Conservation (phyloP, 352 stramenopile species). For the Phytophthora melonis region DNA sequence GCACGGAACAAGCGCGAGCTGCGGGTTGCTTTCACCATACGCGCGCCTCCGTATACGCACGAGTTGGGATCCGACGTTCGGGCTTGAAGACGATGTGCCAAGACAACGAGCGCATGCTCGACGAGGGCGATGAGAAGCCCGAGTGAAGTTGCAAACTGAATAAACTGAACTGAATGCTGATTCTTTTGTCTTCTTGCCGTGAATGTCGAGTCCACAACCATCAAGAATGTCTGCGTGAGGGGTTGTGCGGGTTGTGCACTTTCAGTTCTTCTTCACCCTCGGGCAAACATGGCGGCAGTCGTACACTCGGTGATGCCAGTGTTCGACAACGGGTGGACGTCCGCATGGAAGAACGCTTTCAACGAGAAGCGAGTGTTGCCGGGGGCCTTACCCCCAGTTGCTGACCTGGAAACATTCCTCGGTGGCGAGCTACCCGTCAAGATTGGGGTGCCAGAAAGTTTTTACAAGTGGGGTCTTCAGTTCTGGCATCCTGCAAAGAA, state of each 20-base stretch:
- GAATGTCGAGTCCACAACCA: too few species aligned
- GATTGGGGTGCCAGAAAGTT: neutral
- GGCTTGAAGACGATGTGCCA: slow-evolving; percentile 26
- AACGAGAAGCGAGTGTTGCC: neutral
- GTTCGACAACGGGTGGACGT: neutral
- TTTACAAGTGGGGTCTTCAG: neutral
- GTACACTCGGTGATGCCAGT: neutral
- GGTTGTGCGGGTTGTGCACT: too few species aligned
- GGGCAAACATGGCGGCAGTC: neutral
- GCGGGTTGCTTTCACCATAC: slow-evolving; percentile 14
- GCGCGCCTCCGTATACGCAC: slow-evolving; percentile 32
- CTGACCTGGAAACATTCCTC: neutral
- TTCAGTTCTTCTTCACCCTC: too few species aligned
- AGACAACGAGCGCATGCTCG: slow-evolving; percentile 20
- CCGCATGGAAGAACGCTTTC: neutral
- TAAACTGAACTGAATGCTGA: slow-evolving; percentile 44
- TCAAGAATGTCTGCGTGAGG: too few species aligned
- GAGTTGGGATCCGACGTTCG: slow-evolving; percentile 7
- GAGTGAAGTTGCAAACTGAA: slow-evolving; percentile 34
- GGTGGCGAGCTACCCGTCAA: neutral
- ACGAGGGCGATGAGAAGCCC: slow-evolving; percentile 37
- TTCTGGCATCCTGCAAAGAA: neutral
- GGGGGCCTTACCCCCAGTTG: neutral
- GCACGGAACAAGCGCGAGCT: slow-evolving; percentile 28
- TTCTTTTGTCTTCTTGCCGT: neutral